Evolutionary conservation across 495 filamentous ascomycete species (phyloP).

Genomic region (Collariella sp.): DNA sequence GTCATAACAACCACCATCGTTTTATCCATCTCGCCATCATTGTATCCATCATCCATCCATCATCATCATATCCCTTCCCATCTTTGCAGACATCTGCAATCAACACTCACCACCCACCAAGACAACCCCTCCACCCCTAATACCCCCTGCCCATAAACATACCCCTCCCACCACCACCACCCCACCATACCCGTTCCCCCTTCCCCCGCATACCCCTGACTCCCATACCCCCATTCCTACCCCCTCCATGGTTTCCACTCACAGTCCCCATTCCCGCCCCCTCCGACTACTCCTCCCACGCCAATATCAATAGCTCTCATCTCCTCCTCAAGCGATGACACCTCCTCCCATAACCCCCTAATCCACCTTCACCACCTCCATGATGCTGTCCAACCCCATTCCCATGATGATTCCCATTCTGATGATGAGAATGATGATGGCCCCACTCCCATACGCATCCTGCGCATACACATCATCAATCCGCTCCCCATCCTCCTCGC

Average conservation of each 20-base stretch:
- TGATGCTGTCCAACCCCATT: neutral
- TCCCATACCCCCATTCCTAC: neutral
- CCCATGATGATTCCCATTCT: neutral
- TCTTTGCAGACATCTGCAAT: too few species aligned
- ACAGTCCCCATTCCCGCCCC: neutral
- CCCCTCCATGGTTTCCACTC: neutral
- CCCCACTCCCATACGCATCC: neutral
- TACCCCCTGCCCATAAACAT: too few species aligned
- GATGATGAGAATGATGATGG: too few species aligned
- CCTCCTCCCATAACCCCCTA: slow-evolving; percentile 9
- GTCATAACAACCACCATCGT: too few species aligned
- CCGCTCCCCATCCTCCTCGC: slow-evolving; percentile 11
- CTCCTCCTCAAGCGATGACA: slow-evolving; percentile 64
- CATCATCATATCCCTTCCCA: too few species aligned
- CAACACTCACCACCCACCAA: too few species aligned
- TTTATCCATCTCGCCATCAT: too few species aligned
- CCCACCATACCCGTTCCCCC: too few species aligned
- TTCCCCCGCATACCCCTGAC: neutral
- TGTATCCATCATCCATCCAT: too few species aligned
- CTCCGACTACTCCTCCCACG: slow-evolving; percentile 32
- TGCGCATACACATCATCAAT: slow-evolving; percentile 12
- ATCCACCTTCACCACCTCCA: neutral
- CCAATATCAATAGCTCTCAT: slow-evolving; percentile 79
- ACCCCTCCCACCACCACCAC: too few species aligned
- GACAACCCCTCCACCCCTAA: too few species aligned